Evolutionary conservation across 176 grass and related monocot genomes (phyloP).

Genomic region (Triticum dicoccoides): DNA sequence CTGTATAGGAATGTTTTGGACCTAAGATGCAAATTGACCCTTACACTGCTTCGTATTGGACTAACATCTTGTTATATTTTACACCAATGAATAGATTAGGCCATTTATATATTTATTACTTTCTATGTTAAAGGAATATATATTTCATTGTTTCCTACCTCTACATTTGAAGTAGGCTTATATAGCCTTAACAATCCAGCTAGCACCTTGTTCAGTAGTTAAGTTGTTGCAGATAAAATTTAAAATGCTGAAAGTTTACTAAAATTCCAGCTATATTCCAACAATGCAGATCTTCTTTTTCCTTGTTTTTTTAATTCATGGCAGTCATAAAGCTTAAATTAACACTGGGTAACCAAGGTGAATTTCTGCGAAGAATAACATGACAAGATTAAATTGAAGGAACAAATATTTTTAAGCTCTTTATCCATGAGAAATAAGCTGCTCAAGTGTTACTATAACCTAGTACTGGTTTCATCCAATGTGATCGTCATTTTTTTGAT

Average conservation of each 20-base stretch:
- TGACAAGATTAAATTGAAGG: background rate
- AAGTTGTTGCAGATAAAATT: background rate
- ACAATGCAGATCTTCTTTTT: background rate
- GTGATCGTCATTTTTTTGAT: background rate
- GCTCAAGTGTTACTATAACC: background rate
- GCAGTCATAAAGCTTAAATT: background rate
- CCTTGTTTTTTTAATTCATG: background rate
- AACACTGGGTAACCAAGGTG: background rate
- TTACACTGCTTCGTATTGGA: background rate
- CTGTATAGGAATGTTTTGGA: background rate
- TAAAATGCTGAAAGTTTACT: background rate
- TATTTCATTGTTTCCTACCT: background rate
- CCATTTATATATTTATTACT: background rate
- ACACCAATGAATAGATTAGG: background rate
- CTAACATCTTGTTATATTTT: background rate
- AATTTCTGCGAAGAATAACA: background rate
- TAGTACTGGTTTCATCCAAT: background rate
- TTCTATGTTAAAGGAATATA: background rate
- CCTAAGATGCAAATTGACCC: slow-evolving; percentile 10
- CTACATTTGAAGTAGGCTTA: slow-evolving; percentile 6
- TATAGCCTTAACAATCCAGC: background rate
- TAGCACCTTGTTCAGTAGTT: background rate
- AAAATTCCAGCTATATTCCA: background rate
- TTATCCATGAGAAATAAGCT: background rate
- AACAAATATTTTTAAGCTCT: background rate